Base-by-base conservation (phyloP, 768 basidiomycete genomes). In the Clitopilus hobsonii region DNA sequence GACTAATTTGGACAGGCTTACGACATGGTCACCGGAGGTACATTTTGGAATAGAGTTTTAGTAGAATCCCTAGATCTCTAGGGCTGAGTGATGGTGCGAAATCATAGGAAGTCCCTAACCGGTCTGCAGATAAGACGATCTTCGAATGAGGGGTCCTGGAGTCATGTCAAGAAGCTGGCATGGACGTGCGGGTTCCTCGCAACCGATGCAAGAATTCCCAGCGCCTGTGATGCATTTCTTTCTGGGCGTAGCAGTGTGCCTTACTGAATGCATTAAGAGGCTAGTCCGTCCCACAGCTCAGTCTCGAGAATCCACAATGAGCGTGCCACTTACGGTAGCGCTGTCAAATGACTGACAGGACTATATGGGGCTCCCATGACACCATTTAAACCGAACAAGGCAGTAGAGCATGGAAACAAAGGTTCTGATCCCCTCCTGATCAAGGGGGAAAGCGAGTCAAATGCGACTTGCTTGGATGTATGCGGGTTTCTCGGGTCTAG, bases 11-110 rank as follows among this genome's bases (percentile, higher is more conserved):
- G 69, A 63, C 70, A 64, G 55, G 58, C 52, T 74, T 72, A 76
- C 71, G 71, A 69, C 71, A 77, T 66, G 60, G 59, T 48, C 63
- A 65, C 60, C 59, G 58, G 63, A 64, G 63, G 61, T 58, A 56
- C 52, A 65, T 67, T 69, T 69, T 65, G 68, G 69, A 69, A 71
- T 74, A 79, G 73, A 76, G 75, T 78, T 78, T 79, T 79, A 75
- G 71, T 45, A 20, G 41, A 45, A 18, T 45, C 22, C 22, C 41
- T 36, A 45, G 41, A 45, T 45, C 41, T 45, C 16, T 20, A 45
- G 41, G 41, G 41, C 10, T 8, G 41, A 45, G 18, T 45, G 41
- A 45, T 45, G 41, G 41, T 45, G 41, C 41, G 41, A 45, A 45
- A 45, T 45, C 22, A 45, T 45, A 45, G 41, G 41, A 18, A 16